Conservation (phyloP, 305 asterid species). For the Salvia sclarea region DNA sequence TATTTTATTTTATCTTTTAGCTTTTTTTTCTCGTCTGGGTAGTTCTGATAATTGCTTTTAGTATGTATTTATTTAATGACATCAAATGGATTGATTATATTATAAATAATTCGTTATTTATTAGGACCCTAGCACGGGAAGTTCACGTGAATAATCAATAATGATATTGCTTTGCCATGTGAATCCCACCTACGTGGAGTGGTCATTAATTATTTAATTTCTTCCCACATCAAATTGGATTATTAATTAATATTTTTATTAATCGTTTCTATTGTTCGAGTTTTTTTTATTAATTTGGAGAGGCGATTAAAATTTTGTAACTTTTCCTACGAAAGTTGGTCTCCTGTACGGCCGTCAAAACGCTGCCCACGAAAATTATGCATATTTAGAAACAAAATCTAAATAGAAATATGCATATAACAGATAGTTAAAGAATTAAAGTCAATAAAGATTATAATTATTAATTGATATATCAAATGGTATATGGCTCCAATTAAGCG, state of each 20-base stretch:
- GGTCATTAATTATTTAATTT: not conserved
- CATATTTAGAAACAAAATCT: too few relatives aligned
- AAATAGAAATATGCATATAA: too few relatives aligned
- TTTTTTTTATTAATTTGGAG: too few relatives aligned
- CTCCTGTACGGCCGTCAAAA: too few relatives aligned
- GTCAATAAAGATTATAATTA: too few relatives aligned
- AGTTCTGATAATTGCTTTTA: not conserved
- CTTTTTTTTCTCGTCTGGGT: too few relatives aligned
- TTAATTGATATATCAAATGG: too few relatives aligned
- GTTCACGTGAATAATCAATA: slow-evolving; percentile 57
- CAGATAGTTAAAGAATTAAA: too few relatives aligned
- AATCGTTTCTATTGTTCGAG: too few relatives aligned
- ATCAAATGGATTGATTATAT: not conserved
- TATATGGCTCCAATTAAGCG: not conserved
- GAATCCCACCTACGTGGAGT: slow-evolving; percentile 40
- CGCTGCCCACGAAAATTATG: too few relatives aligned
- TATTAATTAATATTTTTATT: not conserved
- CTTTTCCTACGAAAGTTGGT: too few relatives aligned
- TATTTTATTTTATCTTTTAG: not conserved
- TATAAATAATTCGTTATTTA: not conserved
- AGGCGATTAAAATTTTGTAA: too few relatives aligned
- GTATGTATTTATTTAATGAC: not conserved
- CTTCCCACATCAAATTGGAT: slow-evolving; percentile 17
- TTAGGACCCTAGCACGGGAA: slow-evolving; percentile 40
- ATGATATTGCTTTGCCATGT: slow-evolving; percentile 39